A percentile compares a stretch with the other conserved stretches of the same genome.
These are phyloP conservation scores for Colletotrichum caudatum DNA, from an alignment of 2,329 filamentous ascomycete genomes.

Conservation along the genomic window DNA sequence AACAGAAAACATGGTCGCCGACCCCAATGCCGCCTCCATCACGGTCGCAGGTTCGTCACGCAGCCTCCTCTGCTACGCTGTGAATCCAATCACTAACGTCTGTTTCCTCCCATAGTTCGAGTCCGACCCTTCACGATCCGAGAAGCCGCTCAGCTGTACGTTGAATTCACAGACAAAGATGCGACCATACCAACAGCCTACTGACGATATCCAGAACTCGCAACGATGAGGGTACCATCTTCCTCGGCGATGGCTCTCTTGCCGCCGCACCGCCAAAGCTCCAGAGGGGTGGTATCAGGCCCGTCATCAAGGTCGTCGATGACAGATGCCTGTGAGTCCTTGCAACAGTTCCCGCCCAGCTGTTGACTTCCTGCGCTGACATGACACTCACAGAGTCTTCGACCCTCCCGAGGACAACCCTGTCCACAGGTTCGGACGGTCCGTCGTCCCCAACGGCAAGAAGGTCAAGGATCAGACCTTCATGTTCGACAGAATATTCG, in stretches of 20 bases:
- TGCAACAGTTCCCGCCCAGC: neutral
- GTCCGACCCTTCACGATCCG: constrained; percentile 83
- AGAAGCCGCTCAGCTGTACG: constrained; percentile 91
- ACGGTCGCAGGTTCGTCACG: constrained; percentile 64
- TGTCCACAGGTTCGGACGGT: constrained; percentile 86
- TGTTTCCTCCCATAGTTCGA: constrained; percentile 62
- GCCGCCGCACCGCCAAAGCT: constrained; percentile 90
- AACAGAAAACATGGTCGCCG: constrained; percentile 43
- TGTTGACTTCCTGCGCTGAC: constrained; percentile 42
- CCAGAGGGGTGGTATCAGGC: constrained; percentile 85
- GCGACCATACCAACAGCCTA: neutral
- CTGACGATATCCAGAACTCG: constrained; percentile 49
- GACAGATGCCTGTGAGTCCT: constrained; percentile 89
- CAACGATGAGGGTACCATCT: constrained; percentile 86
- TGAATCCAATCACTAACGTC: constrained; percentile 16
- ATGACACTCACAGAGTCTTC: constrained; percentile 76
- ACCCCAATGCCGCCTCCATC: constrained; percentile 68
- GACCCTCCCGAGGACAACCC: constrained; percentile 96
- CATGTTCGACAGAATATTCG: constrained; percentile 95
- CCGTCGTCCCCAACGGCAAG: constrained; percentile 85
- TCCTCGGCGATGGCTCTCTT: constrained; percentile 96
- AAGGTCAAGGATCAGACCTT: constrained; percentile 98
- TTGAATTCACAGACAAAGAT: neutral
- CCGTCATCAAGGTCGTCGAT: constrained; percentile 96
- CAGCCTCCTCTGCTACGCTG: neutral